A percentile compares a stretch with the other conserved stretches of the same genome.
Conservation (phyloP, 2,329 filamentous ascomycete genomes). For the Arthroderma uncinatum region DNA sequence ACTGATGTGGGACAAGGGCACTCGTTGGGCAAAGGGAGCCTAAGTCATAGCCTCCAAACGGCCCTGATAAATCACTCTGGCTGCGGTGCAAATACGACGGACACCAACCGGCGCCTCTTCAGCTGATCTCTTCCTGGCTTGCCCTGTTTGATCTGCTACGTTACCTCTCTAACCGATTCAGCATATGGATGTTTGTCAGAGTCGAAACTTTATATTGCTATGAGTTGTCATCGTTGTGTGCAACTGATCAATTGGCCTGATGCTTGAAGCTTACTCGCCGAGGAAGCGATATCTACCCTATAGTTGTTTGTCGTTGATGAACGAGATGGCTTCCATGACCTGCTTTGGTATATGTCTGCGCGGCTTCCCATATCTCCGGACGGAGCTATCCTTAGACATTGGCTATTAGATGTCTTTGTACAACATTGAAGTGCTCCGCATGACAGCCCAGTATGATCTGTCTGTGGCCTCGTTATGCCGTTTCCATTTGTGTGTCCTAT, state of each 20-base stretch:
- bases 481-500: not conserved
- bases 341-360: not conserved
- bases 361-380: not conserved
- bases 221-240: conserved; percentile 5
- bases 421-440: not conserved
- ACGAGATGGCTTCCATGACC: not conserved
- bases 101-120: not conserved
- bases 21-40: not conserved
- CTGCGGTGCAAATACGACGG: not conserved
- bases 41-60: not conserved
- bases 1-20: not conserved
- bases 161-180: not conserved
- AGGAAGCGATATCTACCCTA: not conserved
- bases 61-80: not conserved
- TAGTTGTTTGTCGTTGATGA: not conserved
- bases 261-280: not conserved
- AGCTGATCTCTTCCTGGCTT: not conserved
- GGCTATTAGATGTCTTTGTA: not conserved
- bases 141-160: not conserved
- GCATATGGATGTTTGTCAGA: conserved; percentile 5
- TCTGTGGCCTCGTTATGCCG: not conserved
- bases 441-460: conserved; percentile 5
- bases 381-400: not conserved
- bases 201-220: conserved; percentile 1
- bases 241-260: not conserved